A percentile compares a stretch with the other conserved stretches of the same genome.
phyloP scores from a whole-genome alignment of 371 early-diverging fungal genomes.

The Mucor indicus region DNA sequence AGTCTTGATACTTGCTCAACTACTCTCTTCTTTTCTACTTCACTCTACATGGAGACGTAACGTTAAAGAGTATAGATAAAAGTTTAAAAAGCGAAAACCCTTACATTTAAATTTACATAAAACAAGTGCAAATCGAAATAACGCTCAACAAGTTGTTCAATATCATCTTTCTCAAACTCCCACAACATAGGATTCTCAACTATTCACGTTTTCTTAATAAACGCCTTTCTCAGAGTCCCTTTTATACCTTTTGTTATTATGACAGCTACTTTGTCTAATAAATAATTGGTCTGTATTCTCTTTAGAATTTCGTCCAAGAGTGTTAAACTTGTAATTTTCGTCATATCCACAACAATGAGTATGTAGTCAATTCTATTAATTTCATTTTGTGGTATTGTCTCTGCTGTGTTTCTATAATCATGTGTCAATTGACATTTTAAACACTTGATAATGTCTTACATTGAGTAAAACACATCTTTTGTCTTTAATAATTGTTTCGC shows the following conservation, averaged over 20 bases:
- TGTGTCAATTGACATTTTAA: no score
- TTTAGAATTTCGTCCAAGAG: constrained; percentile 10
- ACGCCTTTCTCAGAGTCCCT: neutral
- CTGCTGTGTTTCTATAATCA: constrained; percentile 19
- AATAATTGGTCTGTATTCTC: constrained; percentile 10
- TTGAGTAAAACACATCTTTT: constrained; percentile 21
- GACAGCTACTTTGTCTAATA: constrained; percentile 20
- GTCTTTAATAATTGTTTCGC: constrained; percentile 22
- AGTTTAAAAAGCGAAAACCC: neutral
- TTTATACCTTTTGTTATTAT: constrained; percentile 34
- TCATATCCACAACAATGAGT: constrained; percentile 32
- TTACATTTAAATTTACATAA: constrained; percentile 23
- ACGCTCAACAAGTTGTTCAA: constrained; percentile 1
- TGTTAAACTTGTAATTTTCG: constrained; percentile 15
- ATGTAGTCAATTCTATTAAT: constrained; percentile 22
- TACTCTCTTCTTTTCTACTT: constrained; percentile 1
- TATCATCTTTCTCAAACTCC: constrained; percentile 12
- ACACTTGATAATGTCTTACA: no score
- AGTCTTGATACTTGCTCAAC: constrained; percentile 9
- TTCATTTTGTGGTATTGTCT: constrained; percentile 8
- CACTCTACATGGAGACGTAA: constrained; percentile 3
- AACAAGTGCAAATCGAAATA: constrained; percentile 17
- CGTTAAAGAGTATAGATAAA: no score
- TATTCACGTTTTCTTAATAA: neutral
- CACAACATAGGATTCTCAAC: constrained; percentile 19